phyloP scores from a whole-genome alignment of 768 basidiomycete genomes.

The Tricholoma saponaceum region DNA sequence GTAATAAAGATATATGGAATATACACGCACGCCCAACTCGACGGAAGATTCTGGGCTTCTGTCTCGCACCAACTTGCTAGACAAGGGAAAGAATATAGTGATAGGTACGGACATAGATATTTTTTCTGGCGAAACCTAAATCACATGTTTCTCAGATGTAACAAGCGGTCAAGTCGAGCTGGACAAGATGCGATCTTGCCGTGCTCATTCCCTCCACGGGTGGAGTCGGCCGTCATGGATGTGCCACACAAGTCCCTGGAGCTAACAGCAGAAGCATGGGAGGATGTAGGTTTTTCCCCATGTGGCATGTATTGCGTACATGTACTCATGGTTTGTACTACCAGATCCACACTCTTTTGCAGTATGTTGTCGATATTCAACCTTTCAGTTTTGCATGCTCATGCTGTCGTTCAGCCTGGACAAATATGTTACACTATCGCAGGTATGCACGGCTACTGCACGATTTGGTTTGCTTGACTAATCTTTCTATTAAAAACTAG shows the following conservation, averaged over 20 bases:
- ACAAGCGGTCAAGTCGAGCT: conserved; percentile 24
- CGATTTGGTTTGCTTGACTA: background rate
- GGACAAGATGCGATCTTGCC: conserved; percentile 45
- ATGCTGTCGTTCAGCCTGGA: conserved; percentile 31
- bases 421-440: conserved; percentile 40
- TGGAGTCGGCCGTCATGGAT: conserved; percentile 19
- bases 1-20: conserved; percentile 14
- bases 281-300: background rate
- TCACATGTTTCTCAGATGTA: conserved; percentile 33
- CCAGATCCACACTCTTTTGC: conserved; percentile 56
- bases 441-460: conserved; percentile 21
- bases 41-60: background rate
- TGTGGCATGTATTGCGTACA: too few species aligned
- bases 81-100: conserved; percentile 43
- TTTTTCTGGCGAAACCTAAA: background rate
- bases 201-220: conserved; percentile 44
- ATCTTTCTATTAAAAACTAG: conserved; percentile 5
- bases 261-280: background rate
- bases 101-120: conserved; percentile 31
- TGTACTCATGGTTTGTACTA: background rate
- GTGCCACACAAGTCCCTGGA: background rate
- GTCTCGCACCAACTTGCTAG: background rate
- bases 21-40: background rate
- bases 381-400: background rate
- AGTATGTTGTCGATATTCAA: conserved; percentile 32